Percentiles rank a stretch among this genome's conserved stretches.
phyloP scores from a whole-genome alignment of 768 basidiomycete species.

The Postia placenta region DNA sequence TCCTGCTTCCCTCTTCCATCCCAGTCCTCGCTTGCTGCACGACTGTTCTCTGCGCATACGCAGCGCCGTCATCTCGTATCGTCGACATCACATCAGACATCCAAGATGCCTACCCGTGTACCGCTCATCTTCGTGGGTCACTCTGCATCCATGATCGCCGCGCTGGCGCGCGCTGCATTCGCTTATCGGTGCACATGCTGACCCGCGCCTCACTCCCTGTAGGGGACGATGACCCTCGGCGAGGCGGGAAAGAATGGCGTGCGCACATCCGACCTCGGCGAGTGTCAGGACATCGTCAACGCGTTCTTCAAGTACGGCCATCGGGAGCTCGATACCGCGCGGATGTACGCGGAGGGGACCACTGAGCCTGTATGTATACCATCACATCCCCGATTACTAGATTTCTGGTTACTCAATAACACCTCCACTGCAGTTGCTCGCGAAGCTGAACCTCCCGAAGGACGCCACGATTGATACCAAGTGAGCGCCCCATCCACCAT shows the following conservation, averaged over 20 bases:
- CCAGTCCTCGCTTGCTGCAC: not conserved
- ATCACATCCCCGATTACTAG: not conserved
- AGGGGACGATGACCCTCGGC: constrained; percentile 49
- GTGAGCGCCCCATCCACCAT: constrained; percentile 18
- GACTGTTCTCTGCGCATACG: not conserved
- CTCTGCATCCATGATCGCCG: not conserved
- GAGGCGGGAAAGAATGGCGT: constrained; percentile 35
- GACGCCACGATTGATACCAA: constrained; percentile 43
- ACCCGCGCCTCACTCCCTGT: not conserved
- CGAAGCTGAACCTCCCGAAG: constrained; percentile 32
- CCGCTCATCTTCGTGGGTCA: constrained; percentile 35
- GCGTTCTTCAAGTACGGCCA: constrained; percentile 36
- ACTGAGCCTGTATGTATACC: constrained; percentile 40
- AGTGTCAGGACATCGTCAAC: constrained; percentile 41
- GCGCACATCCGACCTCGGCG: constrained; percentile 28
- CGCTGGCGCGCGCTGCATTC: not conserved
- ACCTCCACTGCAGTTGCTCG: constrained; percentile 16
- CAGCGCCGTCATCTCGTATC: no score
- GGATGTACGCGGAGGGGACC: constrained; percentile 45
- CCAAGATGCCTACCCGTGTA: constrained; percentile 26
- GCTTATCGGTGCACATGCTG: not conserved
- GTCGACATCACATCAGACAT: no score
- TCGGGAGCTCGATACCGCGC: constrained; percentile 45
- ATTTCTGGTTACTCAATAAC: not conserved
- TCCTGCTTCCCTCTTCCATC: not conserved